These are phyloP conservation scores for Ogataea kodamae DNA, from an alignment of 805 yeast species.

Conservation along the genomic window DNA sequence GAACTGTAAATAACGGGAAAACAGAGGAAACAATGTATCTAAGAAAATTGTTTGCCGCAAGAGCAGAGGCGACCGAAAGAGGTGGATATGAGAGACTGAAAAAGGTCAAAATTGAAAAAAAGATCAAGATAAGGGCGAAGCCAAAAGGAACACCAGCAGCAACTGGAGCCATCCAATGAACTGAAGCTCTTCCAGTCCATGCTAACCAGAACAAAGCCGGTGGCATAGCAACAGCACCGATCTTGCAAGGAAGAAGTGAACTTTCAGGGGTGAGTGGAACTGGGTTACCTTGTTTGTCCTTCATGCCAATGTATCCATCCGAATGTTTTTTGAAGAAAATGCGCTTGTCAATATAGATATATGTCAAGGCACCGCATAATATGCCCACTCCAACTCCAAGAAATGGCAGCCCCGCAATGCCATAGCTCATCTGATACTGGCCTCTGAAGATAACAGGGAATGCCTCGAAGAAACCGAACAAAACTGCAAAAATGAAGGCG, in stretches of 20 bases:
- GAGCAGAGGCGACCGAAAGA: conserved; percentile 73
- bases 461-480: conserved; percentile 79
- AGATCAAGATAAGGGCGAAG: conserved; percentile 66
- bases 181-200: conserved; percentile 59
- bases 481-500: conserved; percentile 72
- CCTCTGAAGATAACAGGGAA: conserved; percentile 72
- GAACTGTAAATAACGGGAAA: conserved; percentile 81
- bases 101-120: conserved; percentile 66
- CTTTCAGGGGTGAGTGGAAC: conserved; percentile 58
- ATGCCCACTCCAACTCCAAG: conserved; percentile 71
- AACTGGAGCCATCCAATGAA: conserved; percentile 77
- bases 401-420: conserved; percentile 67
- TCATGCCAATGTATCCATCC: conserved; percentile 57
- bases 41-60: conserved; percentile 81
- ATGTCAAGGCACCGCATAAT: conserved; percentile 50
- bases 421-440: conserved; percentile 54
- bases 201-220: conserved; percentile 76
- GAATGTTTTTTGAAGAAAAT: conserved; percentile 53
- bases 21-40: conserved; percentile 74
- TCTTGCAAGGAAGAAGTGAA: conserved; percentile 55
- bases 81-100: conserved; percentile 74
- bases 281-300: conserved; percentile 53
- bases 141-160: conserved; percentile 80
- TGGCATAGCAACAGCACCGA: conserved; percentile 67
- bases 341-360: conserved; percentile 45